Base-by-base conservation (phyloP, 495 filamentous ascomycete species). In the Penicillium ucsense region DNA sequence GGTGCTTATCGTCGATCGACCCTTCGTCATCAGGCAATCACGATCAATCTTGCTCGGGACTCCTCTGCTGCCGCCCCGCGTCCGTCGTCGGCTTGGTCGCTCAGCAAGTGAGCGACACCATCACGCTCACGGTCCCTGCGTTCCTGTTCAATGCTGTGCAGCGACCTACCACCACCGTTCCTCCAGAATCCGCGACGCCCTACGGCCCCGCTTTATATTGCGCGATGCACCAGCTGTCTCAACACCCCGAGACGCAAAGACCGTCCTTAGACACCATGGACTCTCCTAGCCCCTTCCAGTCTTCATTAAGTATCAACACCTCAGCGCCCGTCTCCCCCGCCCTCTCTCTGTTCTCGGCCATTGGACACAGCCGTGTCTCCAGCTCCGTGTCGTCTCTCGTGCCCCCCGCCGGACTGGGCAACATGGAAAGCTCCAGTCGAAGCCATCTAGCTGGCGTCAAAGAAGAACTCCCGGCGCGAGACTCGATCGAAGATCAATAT, bases 311-410 rank as follows among this genome's bases (percentile, higher is more conserved):
- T 34, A 52, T 59, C 43, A 60, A 67, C 43, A 62, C 66, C 9
- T 73, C 70, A 31, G 63, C 68, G 8, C 67, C 70, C n/a, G 67
- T 64, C 32, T 74, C 70, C 27, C 70, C 70, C 27, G 63, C 67
- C 3, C 36, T 70, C 6, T 74, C 70, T 32, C 54, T 71, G 20
- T 74, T 71, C 51, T 72, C 70, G 10, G 56, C 55, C 8, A 59
- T 59, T 38, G 62, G 68, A 36, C 68, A 72, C 40, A 64, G 60
- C 41, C 64, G 66, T 30, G 57, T 74, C 41, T 74, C 70, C 3
- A 84, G 81, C 62, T 82, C 81, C 5, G 75, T 64, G 43, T 84
- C 81, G 2, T 83, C 81, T 9, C 59, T 83, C 10, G 73, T 77
- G 33, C 79, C 78, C 4, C 73, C 74, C 28, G 63, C 71, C 11